These are phyloP conservation scores for Venturia aucupariae DNA, from an alignment of 2,329 filamentous ascomycete species.

Conservation along the genomic window DNA sequence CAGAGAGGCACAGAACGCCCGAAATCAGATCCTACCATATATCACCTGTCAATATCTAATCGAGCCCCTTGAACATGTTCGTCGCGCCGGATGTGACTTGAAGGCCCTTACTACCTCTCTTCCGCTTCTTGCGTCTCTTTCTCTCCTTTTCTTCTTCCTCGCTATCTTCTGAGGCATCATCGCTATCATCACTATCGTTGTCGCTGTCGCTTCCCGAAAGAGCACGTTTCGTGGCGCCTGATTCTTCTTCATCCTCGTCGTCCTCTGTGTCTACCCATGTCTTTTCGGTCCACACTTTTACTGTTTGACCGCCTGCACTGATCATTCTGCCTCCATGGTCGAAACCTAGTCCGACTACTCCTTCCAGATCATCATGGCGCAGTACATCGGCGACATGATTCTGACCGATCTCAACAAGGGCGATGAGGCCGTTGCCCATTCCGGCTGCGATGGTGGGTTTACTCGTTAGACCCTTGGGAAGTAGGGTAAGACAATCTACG, in stretches of 20 bases:
- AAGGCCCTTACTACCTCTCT: constrained; percentile 7
- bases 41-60: too few species aligned
- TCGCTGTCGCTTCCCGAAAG: constrained; percentile 26
- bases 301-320: constrained; percentile 71
- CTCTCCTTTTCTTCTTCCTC: constrained; percentile 37
- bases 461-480: constrained; percentile 58
- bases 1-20: neutral
- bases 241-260: constrained; percentile 36
- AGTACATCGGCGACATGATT: constrained; percentile 63
- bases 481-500: constrained; percentile 64
- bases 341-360: constrained; percentile 72
- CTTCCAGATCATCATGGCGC: constrained; percentile 78
- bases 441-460: constrained; percentile 70
- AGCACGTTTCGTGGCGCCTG: constrained; percentile 22
- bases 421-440: constrained; percentile 68
- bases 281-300: constrained; percentile 85
- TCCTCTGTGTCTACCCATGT: constrained; percentile 22
- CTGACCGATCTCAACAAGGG: constrained; percentile 63
- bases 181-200: constrained; percentile 36
- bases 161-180: constrained; percentile 35
- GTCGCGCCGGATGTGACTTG: neutral
- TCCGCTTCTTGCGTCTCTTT: constrained; percentile 34
- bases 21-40: too few species aligned
- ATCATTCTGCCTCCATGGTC: constrained; percentile 82
- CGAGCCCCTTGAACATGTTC: constrained; percentile 12